Evolutionary conservation across 225 moss, liverwort and hornwort species (phyloP), one percentile per base, ranked within the genome.

Genomic region (Pseudoscleropodium purum): DNA sequence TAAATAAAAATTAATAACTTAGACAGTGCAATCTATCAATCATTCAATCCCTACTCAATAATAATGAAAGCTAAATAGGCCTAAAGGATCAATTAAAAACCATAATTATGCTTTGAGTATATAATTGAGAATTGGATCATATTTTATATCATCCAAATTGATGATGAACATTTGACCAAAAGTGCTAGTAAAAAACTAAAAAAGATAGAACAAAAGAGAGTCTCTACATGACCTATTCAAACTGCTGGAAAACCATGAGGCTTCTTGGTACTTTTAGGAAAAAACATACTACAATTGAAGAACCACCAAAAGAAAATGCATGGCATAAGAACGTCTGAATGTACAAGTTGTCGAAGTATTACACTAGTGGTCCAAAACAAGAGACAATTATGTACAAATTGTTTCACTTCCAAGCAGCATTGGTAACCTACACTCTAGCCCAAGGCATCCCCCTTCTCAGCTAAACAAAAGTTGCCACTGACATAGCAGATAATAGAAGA

Each of bases 281-380:
- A 83, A 83, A 78, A 64, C 45, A 68, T 59, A 66, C 15, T 89
- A 85, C 69, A 19, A 87, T 43, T 20, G 45, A 81, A 47, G 85
- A 81, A 80, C 39, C 41, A 51, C 73, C 51, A 68, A 41, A 70
- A 49, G 63, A 24, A 70, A 67, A 27, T 65, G 56, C 20, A 60
- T 81, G 87, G 68, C 37, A 43, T 29, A 82, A 65, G 59, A 79
- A 94, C 94, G n/a, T n/a, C n/a, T n/a, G n/a, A n/a, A n/a, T n/a
- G 85, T 95, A 99, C 99, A 86, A 99, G 95, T 60, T 96, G 94
- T 87, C 99, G 96, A 85, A 99, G 95, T 69, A 99, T 91, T 84
- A 99, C 99, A 93, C 99, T 97, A 56, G 99, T 99, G 81, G 97
- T 99, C 90, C 99, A 99, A 90, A 99, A 99, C 36, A 99, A 91